Conservation (phyloP, 768 basidiomycete genomes). For the Hypholoma sublateritium region DNA sequence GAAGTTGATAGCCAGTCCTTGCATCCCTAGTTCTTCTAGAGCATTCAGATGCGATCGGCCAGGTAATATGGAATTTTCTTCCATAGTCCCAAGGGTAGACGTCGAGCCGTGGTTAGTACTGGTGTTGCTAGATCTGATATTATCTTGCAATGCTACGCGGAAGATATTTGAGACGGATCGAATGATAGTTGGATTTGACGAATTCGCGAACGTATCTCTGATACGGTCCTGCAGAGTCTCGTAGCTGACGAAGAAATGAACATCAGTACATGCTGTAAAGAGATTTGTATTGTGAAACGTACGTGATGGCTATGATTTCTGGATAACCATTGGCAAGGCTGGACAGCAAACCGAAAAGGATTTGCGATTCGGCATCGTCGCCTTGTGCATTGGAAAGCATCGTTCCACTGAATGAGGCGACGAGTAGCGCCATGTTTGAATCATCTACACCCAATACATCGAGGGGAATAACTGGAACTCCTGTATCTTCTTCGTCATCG, state of each 20-base stretch:
- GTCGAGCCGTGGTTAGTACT: conserved; percentile 50
- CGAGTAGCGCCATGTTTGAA: conserved; percentile 63
- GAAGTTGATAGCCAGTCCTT: conserved; percentile 71
- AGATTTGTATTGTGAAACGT: conserved; percentile 32
- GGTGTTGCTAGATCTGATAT: conserved; percentile 25
- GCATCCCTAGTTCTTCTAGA: conserved; percentile 72
- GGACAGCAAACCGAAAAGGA: conserved; percentile 74
- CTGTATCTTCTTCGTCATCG: conserved; percentile 39
- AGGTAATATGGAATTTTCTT: conserved; percentile 50
- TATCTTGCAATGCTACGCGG: conserved; percentile 63
- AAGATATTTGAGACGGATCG: conserved; percentile 75
- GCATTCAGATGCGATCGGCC: conserved; percentile 55
- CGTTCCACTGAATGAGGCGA: conserved; percentile 72
- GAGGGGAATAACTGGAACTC: conserved; percentile 54
- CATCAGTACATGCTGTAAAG: conserved; percentile 1
- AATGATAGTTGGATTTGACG: conserved; percentile 71
- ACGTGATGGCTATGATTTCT: conserved; percentile 73
- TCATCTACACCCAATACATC: conserved; percentile 64
- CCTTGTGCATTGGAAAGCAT: conserved; percentile 76
- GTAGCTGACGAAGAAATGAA: conserved; percentile 46
- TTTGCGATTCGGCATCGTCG: conserved; percentile 79
- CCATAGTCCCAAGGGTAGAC: conserved; percentile 63
- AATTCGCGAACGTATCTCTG: conserved; percentile 67
- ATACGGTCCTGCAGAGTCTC: conserved; percentile 76
- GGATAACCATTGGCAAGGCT: conserved; percentile 69